Percentiles rank a stretch among this genome's conserved stretches.
These are phyloP conservation scores for Hortiboletus flavorubellus DNA, from an alignment of 768 basidiomycete genomes.

Conservation along the genomic window DNA sequence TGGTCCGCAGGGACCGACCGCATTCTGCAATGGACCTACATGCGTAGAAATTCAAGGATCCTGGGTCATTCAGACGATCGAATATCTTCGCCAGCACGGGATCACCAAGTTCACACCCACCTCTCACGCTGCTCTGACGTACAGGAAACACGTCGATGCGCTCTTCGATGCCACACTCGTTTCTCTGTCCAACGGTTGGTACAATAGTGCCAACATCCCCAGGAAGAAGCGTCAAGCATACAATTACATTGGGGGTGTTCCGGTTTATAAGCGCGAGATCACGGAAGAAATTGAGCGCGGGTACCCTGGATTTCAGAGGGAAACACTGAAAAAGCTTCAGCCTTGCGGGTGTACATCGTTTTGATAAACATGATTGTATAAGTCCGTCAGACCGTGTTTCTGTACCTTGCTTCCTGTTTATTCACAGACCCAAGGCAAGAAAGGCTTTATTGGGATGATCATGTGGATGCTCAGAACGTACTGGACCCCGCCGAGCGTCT, in stretches of 20 bases:
- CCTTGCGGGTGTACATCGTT: neutral
- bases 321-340: neutral
- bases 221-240: slow-evolving; percentile 7
- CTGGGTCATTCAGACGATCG: too few relatives aligned
- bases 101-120: slow-evolving; percentile 5
- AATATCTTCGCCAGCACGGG: neutral
- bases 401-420: too few relatives aligned
- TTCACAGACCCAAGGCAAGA: too few relatives aligned
- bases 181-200: slow-evolving; percentile 4
- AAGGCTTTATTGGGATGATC: neutral
- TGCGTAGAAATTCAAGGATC: too few relatives aligned
- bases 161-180: neutral
- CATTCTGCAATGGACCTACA: too few relatives aligned
- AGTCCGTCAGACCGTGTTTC: too few relatives aligned
- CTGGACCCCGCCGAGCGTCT: neutral
- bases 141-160: slow-evolving; percentile 4
- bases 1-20: neutral
- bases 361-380: neutral
- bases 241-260: slow-evolving; percentile 3
- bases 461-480: neutral
- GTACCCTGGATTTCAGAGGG: slow-evolving; percentile 14
- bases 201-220: slow-evolving; percentile 1
- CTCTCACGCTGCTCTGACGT: slow-evolving; percentile 1
- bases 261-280: slow-evolving; percentile 8
- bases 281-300: slow-evolving; percentile 9